Conservation (phyloP, 345 rosid species). For the Erodium maritimum region DNA sequence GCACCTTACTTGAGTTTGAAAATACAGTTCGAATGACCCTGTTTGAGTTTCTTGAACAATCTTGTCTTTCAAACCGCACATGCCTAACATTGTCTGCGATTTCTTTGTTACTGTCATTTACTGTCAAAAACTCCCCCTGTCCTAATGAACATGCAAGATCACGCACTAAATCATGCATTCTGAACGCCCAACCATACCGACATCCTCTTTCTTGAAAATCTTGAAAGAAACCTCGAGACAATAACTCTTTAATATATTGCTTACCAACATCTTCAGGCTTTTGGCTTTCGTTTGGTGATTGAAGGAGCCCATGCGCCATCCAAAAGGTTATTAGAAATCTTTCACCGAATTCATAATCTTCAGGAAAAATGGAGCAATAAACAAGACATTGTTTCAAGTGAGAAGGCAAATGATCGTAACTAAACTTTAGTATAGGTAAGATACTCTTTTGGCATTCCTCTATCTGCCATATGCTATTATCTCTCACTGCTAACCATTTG, state of each 20-base stretch:
- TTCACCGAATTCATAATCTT: not conserved
- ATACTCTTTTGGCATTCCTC: not conserved
- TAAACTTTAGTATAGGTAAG: not conserved
- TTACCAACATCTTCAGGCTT: not conserved
- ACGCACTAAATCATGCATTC: not conserved
- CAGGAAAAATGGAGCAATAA: not conserved
- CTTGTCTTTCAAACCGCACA: not conserved
- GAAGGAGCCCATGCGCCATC: not conserved
- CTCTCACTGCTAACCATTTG: constrained; percentile 6
- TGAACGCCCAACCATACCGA: not conserved
- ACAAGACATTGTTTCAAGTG: not conserved
- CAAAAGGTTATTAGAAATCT: not conserved
- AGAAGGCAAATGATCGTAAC: not conserved
- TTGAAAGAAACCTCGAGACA: not conserved
- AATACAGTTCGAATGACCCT: not conserved
- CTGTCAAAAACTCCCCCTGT: not conserved
- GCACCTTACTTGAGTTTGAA: not conserved
- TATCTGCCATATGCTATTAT: constrained; percentile 11
- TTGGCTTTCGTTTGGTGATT: not conserved
- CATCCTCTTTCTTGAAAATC: not conserved
- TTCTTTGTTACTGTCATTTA: not conserved
- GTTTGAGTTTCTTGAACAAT: not conserved
- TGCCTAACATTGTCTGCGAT: not conserved
- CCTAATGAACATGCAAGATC: not conserved
- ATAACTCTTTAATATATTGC: not conserved